phyloP scores from a whole-genome alignment of 805 yeast genomes.

The Metschnikowia similis region DNA sequence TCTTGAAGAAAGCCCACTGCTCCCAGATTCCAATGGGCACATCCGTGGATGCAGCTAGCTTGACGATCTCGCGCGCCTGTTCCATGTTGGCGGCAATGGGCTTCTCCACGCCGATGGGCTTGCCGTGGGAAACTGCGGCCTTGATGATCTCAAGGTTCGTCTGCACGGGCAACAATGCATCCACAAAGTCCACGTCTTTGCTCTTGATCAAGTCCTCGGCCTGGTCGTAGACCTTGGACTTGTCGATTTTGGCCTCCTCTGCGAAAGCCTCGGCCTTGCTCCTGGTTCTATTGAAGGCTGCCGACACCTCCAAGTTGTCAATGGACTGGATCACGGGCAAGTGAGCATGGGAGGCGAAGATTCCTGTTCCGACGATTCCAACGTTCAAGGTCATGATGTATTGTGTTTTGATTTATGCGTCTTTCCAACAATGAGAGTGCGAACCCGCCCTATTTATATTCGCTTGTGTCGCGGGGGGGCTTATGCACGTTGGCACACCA shows the following conservation, averaged over 20 bases:
- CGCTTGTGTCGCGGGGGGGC: background rate
- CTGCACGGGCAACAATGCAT: slow-evolving; percentile 88
- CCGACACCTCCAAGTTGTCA: slow-evolving; percentile 52
- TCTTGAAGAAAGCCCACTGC: slow-evolving; percentile 74
- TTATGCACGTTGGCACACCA: background rate
- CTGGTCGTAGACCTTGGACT: slow-evolving; percentile 50
- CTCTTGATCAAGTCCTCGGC: slow-evolving; percentile 66
- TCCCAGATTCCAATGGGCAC: slow-evolving; percentile 76
- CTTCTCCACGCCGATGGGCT: slow-evolving; percentile 82
- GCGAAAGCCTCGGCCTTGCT: slow-evolving; percentile 83
- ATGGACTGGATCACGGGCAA: slow-evolving; percentile 63
- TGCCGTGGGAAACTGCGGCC: slow-evolving; percentile 65
- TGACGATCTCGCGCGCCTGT: slow-evolving; percentile 78
- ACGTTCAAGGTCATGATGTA: slow-evolving; percentile 41
- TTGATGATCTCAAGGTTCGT: slow-evolving; percentile 64
- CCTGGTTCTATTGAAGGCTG: slow-evolving; percentile 80
- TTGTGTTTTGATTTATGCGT: background rate
- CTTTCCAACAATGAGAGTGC: background rate
- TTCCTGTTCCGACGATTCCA: slow-evolving; percentile 77
- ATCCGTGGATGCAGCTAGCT: slow-evolving; percentile 55
- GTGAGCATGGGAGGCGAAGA: slow-evolving; percentile 82
- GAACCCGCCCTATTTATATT: background rate
- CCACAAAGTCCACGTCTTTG: slow-evolving; percentile 68
- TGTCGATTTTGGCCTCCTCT: slow-evolving; percentile 47
- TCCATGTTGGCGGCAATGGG: slow-evolving; percentile 85